Evolutionary conservation across 2,329 filamentous ascomycete species (phyloP).

Genomic region (Phaeosphaeriaceae sp.): DNA sequence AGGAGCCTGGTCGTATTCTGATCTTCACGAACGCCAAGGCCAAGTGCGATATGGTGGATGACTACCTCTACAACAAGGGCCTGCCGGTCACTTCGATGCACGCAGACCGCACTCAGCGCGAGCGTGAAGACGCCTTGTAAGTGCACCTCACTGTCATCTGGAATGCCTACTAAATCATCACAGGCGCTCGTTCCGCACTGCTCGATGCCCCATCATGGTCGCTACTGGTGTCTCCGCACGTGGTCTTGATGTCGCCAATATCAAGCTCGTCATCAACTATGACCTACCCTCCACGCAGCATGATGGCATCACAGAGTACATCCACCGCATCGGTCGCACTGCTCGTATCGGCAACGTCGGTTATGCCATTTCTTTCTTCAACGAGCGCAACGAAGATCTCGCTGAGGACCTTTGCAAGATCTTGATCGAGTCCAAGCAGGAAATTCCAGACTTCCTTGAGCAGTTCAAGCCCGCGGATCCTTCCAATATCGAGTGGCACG

Average conservation of each 20-base stretch:
- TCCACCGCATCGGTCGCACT: constrained; percentile 94
- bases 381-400: constrained; percentile 75
- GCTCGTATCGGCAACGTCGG: constrained; percentile 90
- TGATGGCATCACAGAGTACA: constrained; percentile 93
- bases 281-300: constrained; percentile 77
- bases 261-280: constrained; percentile 93
- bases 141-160: constrained; percentile 29
- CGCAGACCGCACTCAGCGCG: constrained; percentile 81
- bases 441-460: constrained; percentile 82
- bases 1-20: constrained; percentile 78
- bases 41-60: constrained; percentile 82
- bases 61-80: constrained; percentile 80
- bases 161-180: constrained; percentile 5
- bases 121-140: constrained; percentile 89
- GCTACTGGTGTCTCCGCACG: constrained; percentile 87
- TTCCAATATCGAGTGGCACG: constrained; percentile 59
- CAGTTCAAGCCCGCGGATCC: constrained; percentile 66
- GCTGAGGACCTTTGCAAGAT: constrained; percentile 79
- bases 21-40: constrained; percentile 88
- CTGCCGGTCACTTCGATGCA: constrained; percentile 91
- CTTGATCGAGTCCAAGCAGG: constrained; percentile 79
- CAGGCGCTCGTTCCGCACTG: constrained; percentile 77
- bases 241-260: constrained; percentile 85
- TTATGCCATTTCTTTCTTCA: constrained; percentile 88
- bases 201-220: constrained; percentile 78